Evolutionary conservation across 257 asterid genomes (phyloP), one percentile per base, ranked within the genome.

Genomic region (Solanum paucissectum): DNA sequence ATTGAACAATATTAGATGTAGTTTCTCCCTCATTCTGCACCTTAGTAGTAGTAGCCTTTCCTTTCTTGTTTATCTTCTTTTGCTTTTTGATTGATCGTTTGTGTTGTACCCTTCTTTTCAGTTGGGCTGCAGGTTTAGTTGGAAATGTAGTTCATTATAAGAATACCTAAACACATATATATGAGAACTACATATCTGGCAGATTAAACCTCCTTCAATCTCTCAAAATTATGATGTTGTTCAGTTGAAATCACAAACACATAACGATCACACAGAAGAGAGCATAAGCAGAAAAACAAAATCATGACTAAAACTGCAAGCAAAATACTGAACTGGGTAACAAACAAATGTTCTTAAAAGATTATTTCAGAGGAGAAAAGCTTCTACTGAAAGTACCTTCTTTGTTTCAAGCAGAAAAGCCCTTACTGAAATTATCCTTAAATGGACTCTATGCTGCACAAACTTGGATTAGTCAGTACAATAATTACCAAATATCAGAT

Each of bases 181-280:
- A 23, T 42, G 82, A 20, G 66, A 64, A 49, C 46, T 84, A 27
- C 14, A 36, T n/a, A 12, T 68, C 62, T 34, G 21, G 74, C 87
- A 83, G 60, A 81, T 44, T 89, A 64, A 68, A 68, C 74, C 74
- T 68, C 37, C 74, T 68, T 66, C 37, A 27, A 68, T 68, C 74
- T 68, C 75, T 27, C 75, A 27, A 29, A 87, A 6, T 68, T 68
- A 29, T 60, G 29, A 23, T 68, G 37, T 12, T 68, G 75, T 68
- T 68, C 6, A 29, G 37, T 6, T 29, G 75, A 68, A 68, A 68
- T 27, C 36, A 68, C 74, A 27, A 27, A 68, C 0, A 83, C 83
- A 90, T 92, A 83, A 69, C 91, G 90, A 89, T 96, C 98, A 33
- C 87, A 92, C 72, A 92, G 72, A 58, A 93, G 98, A 88, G 94